These are phyloP conservation scores for Jacaranda mimosifolia DNA, from an alignment of 257 asterid genomes.

Conservation along the genomic window DNA sequence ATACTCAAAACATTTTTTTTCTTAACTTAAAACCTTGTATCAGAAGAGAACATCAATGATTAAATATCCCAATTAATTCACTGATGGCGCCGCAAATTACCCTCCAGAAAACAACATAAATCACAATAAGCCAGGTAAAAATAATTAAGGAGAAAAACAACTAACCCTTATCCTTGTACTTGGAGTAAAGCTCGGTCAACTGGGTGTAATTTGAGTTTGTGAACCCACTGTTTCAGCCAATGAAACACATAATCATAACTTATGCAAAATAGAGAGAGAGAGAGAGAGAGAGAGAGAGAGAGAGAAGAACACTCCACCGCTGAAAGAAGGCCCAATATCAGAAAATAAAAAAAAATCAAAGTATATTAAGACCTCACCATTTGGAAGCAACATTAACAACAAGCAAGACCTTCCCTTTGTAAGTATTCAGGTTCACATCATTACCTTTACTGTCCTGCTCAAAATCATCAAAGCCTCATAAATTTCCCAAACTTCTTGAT, in stretches of 20 bases:
- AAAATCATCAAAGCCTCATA: background rate
- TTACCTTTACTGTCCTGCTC: conserved; percentile 72
- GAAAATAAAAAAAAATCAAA: background rate
- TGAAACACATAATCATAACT: conserved; percentile 27
- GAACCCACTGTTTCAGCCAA: conserved; percentile 74
- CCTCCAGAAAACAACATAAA: background rate
- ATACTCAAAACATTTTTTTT: background rate
- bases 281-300: background rate
- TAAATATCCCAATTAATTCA: background rate
- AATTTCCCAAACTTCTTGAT: conserved; percentile 9
- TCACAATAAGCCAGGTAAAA: background rate
- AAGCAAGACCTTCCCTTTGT: conserved; percentile 86
- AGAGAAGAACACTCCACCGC: background rate
- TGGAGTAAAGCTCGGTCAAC: conserved; percentile 71
- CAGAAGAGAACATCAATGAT: background rate
- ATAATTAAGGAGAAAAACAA: conserved; percentile 8
- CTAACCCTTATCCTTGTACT: conserved; percentile 80
- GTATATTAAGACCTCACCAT: conserved; percentile 52
- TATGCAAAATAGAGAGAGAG: background rate
- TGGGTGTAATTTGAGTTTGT: conserved; percentile 80
- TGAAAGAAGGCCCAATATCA: background rate
- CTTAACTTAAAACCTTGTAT: background rate
- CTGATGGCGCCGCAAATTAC: background rate
- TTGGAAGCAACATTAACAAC: conserved; percentile 97
- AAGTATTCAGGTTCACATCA: conserved; percentile 66